Conservation (phyloP, 805 yeast genomes). For the Candida patagonica region DNA sequence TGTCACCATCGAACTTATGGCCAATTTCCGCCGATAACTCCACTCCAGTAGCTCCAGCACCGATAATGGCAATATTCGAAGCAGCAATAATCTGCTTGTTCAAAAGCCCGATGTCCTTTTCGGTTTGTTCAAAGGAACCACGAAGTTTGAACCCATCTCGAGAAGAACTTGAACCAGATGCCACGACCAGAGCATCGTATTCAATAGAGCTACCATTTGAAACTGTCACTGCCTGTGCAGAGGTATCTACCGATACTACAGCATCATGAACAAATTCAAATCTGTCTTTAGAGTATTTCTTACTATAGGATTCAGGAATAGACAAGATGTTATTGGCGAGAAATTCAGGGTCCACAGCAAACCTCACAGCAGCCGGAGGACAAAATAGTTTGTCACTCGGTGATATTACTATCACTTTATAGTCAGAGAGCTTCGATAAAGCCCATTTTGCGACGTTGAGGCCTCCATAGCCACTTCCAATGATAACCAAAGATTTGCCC, state of each 20-base stretch:
- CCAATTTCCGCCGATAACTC: constrained; percentile 43
- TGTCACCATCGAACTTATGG: constrained; percentile 25
- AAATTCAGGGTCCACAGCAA: constrained; percentile 11
- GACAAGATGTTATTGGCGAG: constrained; percentile 2
- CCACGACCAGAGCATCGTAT: constrained; percentile 15
- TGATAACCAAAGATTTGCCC: background rate
- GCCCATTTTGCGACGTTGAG: constrained; percentile 6
- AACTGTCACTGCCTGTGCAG: constrained; percentile 7
- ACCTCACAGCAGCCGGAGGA: constrained; percentile 14
- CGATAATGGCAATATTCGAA: constrained; percentile 36
- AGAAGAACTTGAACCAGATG: constrained; percentile 14
- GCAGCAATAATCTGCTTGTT: constrained; percentile 27
- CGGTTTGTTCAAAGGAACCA: constrained; percentile 6
- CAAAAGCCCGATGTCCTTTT: constrained; percentile 5
- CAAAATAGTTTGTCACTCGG: constrained; percentile 10
- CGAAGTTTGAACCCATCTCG: constrained; percentile 11
- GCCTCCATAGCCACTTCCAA: constrained; percentile 13
- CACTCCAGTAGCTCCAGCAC: constrained; percentile 46
- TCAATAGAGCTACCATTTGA: background rate
- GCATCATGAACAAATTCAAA: constrained; percentile 11
- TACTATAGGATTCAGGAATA: constrained; percentile 2
- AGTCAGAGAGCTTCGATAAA: constrained; percentile 4
- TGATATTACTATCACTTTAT: constrained; percentile 14
- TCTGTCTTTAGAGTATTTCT: constrained; percentile 1
- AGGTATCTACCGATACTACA: constrained; percentile 11